A percentile compares a stretch with the other conserved stretches of the same genome.
These are phyloP conservation scores for Corylus heterophylla DNA, from an alignment of 306 rosid genomes.

Conservation along the genomic window DNA sequence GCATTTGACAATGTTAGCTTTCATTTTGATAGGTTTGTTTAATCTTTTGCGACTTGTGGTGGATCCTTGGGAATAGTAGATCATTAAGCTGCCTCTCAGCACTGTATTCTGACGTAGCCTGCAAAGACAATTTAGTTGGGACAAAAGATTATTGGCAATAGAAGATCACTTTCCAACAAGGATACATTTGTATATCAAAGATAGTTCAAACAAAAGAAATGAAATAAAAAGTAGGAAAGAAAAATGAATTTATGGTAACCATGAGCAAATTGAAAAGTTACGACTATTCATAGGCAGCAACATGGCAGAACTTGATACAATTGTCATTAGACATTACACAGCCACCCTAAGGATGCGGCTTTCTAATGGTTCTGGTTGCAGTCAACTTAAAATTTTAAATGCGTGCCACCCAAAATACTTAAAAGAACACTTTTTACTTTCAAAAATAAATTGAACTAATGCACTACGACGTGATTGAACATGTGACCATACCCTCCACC, in stretches of 20 bases:
- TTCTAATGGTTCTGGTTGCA: background rate
- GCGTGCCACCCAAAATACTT: background rate
- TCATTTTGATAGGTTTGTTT: slow-evolving; percentile 69
- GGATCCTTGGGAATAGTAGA: slow-evolving; percentile 68
- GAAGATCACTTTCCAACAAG: slow-evolving; percentile 7
- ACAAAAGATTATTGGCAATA: slow-evolving; percentile 20
- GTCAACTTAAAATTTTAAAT: background rate
- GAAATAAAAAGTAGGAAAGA: background rate
- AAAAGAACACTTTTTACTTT: background rate
- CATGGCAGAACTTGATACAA: background rate
- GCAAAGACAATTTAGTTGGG: slow-evolving; percentile 31
- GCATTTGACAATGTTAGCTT: slow-evolving; percentile 24
- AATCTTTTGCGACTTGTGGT: slow-evolving; percentile 56
- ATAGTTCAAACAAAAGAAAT: background rate
- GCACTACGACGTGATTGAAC: background rate
- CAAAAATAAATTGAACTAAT: background rate
- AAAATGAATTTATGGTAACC: background rate
- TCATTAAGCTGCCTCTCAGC: slow-evolving; percentile 91
- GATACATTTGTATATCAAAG: background rate
- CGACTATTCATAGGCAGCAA: background rate
- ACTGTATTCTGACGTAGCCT: slow-evolving; percentile 84
- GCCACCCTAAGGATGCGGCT: background rate
- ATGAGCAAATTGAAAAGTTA: background rate
- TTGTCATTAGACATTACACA: background rate
- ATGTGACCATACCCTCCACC: background rate